Conservation (phyloP, 768 basidiomycete genomes). For the Chiua virens region DNA sequence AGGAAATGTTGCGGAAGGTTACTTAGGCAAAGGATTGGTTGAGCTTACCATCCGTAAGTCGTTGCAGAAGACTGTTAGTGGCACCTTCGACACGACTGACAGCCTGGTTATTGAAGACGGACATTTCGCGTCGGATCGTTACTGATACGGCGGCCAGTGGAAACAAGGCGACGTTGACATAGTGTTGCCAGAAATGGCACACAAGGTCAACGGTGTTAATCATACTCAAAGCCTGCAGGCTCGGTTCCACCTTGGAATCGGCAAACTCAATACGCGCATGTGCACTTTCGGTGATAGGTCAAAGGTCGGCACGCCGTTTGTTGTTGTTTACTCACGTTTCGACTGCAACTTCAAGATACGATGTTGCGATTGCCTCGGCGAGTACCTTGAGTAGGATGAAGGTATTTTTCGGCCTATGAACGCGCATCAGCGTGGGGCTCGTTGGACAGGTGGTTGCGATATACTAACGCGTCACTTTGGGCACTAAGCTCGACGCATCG, state of each 20-base stretch:
- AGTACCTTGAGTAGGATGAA: slow-evolving; percentile 80
- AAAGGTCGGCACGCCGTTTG: background rate
- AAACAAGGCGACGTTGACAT: slow-evolving; percentile 85
- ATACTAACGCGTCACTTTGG: slow-evolving; percentile 77
- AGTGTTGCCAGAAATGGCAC: slow-evolving; percentile 96
- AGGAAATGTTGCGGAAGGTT: background rate
- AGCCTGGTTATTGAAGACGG: slow-evolving; percentile 85
- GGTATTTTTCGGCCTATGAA: slow-evolving; percentile 80
- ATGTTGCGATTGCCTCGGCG: slow-evolving; percentile 79
- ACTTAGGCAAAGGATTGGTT: background rate
- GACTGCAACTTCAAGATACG: slow-evolving; percentile 88
- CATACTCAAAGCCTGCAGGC: slow-evolving; percentile 61
- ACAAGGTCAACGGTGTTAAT: slow-evolving; percentile 79
- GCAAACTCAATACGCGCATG: slow-evolving; percentile 66
- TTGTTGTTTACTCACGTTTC: slow-evolving; percentile 68
- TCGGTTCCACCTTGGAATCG: slow-evolving; percentile 82
- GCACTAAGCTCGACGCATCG: slow-evolving; percentile 89
- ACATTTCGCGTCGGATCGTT: slow-evolving; percentile 89
- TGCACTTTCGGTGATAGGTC: slow-evolving; percentile 47
- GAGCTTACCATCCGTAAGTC: slow-evolving; percentile 73
- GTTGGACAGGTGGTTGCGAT: background rate
- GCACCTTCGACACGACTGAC: slow-evolving; percentile 83
- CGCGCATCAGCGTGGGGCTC: slow-evolving; percentile 2
- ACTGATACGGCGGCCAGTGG: slow-evolving; percentile 86
- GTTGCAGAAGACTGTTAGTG: slow-evolving; percentile 77